Evolutionary conservation across 2,329 filamentous ascomycete genomes (phyloP), one percentile per base, ranked within the genome.

Genomic region (Zymoseptoria ardabiliae): DNA sequence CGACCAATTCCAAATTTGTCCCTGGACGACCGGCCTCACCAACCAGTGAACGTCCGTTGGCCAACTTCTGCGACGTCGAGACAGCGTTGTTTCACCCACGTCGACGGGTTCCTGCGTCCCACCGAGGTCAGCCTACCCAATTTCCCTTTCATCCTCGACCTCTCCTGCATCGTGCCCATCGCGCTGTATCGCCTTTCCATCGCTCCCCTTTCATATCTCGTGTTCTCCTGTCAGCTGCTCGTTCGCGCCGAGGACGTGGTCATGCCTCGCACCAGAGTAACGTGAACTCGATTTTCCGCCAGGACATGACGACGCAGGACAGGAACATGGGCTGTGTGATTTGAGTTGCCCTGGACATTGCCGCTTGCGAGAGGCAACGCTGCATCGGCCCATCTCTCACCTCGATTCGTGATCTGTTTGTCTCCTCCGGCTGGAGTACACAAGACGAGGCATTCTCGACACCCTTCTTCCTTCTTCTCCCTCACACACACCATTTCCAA

Each of bases 101-200:
- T 45, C 49, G 53, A 56, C 61, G 60, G 55, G 56, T 61, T 61
- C 53, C 59, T 63, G 63, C 58, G 64, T 66, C 55, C 64, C 41
- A 66, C 64, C 45, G 52, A 61, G 61, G 64, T 66, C 53, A 59
- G 63, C 64, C 52, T 17, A 58, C 50, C 54, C 56, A 60, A 45
- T 45, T 17, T 45, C 2, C 35, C 35, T 7, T 45, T 45, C 35
- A 45, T 4, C n/a, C 35, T 45, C 17, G 11, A 45, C 35, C 35
- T 45, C 11, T 45, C 35, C 35, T 17, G 35, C 35, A 45, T 45
- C 35, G 11, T 45, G 17, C 17, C 17, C 35, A 45, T 45, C 35
- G 35, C 35, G 35, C 35, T 45, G 11, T 17, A 62, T 63, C 63
- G 63, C 59, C 60, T 56, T 56, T 45, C 28, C 56, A 20, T 8